A percentile compares a stretch with the other conserved stretches of the same genome.
Evolutionary conservation across 495 filamentous ascomycete species (phyloP).

Genomic region (Aspergillus biplanus): DNA sequence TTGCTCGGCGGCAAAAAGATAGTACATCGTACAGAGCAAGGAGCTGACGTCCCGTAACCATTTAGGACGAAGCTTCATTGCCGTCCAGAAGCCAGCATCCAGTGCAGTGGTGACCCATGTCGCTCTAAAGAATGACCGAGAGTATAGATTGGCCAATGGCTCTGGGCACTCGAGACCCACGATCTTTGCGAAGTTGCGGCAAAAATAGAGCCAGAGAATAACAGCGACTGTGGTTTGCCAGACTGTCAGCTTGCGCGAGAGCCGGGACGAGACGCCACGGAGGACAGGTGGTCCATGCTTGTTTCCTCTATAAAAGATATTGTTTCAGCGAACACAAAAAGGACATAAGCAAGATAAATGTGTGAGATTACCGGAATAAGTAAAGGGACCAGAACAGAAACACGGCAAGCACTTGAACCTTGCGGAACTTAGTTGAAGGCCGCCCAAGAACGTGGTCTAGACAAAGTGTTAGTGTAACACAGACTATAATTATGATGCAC

Average conservation of each 20-base stretch:
- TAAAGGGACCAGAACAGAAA: conserved; percentile 90
- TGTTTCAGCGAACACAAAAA: background rate
- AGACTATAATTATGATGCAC: background rate
- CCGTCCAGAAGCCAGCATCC: conserved; percentile 97
- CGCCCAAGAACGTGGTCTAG: conserved; percentile 89
- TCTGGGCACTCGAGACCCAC: conserved; percentile 91
- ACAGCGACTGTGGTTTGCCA: conserved; percentile 91
- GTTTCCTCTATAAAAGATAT: conserved; percentile 63
- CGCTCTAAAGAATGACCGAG: conserved; percentile 91
- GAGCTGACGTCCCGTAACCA: conserved; percentile 82
- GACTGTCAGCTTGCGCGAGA: conserved; percentile 70
- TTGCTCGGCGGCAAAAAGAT: conserved; percentile 88
- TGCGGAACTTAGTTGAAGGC: conserved; percentile 86
- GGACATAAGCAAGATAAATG: background rate
- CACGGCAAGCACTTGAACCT: conserved; percentile 90
- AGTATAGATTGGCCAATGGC: conserved; percentile 92
- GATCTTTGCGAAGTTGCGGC: conserved; percentile 91
- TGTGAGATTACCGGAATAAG: conserved; percentile 62
- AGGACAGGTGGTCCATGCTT: conserved; percentile 83
- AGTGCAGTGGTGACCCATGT: conserved; percentile 96
- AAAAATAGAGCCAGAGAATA: conserved; percentile 87
- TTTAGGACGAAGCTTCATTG: conserved; percentile 85
- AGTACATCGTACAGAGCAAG: conserved; percentile 83
- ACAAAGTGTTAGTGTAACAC: conserved; percentile 7
- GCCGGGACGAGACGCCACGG: conserved; percentile 69